Evolutionary conservation across 169 alveolate genomes (phyloP).

Genomic region (Eimeria zaria): DNA sequence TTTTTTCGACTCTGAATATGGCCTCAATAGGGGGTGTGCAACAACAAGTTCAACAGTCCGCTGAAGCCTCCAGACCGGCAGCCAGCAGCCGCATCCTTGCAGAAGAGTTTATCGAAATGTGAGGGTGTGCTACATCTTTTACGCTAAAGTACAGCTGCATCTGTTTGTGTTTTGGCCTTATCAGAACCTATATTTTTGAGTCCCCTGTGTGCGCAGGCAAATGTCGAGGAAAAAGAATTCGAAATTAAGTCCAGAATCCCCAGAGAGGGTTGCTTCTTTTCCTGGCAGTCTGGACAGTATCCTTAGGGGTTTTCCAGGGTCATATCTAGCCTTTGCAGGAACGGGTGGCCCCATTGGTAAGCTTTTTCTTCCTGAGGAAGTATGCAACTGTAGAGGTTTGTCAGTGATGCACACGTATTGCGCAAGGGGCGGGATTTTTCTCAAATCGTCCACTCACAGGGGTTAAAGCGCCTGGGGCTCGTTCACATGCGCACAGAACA

Average conservation of each 20-base stretch:
- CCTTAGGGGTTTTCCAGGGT: background rate
- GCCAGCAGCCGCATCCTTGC: background rate
- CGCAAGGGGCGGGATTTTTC: background rate
- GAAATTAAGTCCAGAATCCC: background rate
- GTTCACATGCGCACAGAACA: background rate
- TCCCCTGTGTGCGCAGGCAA: constrained; percentile 25
- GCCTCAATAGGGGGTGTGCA: background rate
- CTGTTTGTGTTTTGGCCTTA: background rate
- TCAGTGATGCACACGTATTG: background rate
- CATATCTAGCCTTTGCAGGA: constrained; percentile 58
- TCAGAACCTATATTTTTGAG: background rate
- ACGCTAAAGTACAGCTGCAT: background rate
- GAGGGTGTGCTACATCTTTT: background rate
- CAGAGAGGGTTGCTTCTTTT: background rate
- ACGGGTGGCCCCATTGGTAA: constrained; percentile 67
- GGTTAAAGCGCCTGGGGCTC: background rate
- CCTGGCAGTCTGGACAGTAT: background rate
- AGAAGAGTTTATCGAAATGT: constrained; percentile 44
- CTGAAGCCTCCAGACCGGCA: background rate
- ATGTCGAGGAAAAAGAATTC: background rate
- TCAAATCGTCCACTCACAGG: background rate
- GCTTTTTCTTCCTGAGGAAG: background rate
- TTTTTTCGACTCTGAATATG: background rate
- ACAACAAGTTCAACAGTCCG: background rate
- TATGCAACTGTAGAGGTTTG: background rate